phyloP scores from a whole-genome alignment of 345 rosid species.

The rapeseed (Brassica napus) region Da-Ae NC_063441.1:19944501-19945000 shows the following conservation, averaged over 20 bases:
- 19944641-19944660: background rate
- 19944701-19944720: too few relatives aligned
- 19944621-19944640: background rate
- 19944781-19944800: slow-evolving; percentile 25
- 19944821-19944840: slow-evolving; percentile 38
- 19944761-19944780: slow-evolving; percentile 18
- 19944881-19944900: slow-evolving; percentile 43
- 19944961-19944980: slow-evolving; percentile 50
- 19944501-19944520: too few relatives aligned
- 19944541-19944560: too few relatives aligned
- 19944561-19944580: too few relatives aligned
- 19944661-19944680: background rate
- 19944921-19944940: slow-evolving; percentile 57
- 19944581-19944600: too few relatives aligned
- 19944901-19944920: slow-evolving; percentile 40
- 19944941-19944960: slow-evolving; percentile 51
- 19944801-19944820: slow-evolving; percentile 30
- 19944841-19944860: slow-evolving; percentile 42
- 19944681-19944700: too few relatives aligned
- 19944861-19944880: slow-evolving; percentile 46
- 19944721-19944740: background rate
- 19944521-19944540: too few relatives aligned
- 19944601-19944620: background rate
- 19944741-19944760: slow-evolving; percentile 11
- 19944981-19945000: slow-evolving; percentile 41